Conservation (phyloP, 2,329 filamentous ascomycete genomes). For the Pseudogymnoascus sp. region DNA sequence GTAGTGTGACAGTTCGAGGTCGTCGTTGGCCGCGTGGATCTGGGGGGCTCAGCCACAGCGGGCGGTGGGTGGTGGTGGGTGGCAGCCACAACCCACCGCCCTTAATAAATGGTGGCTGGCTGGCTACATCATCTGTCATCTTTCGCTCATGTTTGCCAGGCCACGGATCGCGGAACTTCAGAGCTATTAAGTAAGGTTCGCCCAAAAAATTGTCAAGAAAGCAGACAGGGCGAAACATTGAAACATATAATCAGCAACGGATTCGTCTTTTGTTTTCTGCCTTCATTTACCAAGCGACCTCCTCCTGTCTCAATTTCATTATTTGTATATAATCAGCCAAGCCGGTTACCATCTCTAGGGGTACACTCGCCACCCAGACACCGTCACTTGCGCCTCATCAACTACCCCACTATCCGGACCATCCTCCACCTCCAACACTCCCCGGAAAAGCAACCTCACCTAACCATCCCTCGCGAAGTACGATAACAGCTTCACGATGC, state of each 20-base stretch:
- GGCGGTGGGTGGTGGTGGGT: background rate
- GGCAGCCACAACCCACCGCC: background rate
- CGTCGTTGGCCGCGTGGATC: constrained; percentile 5
- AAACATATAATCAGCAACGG: background rate
- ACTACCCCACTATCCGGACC: constrained; percentile 4
- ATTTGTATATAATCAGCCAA: constrained; percentile 4
- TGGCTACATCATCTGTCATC: constrained; percentile 8
- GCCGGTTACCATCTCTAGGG: constrained; percentile 3
- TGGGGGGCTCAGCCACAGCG: background rate
- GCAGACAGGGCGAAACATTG: background rate
- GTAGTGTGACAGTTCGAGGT: constrained; percentile 4
- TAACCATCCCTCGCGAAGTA: constrained; percentile 5
- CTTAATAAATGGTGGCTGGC: constrained; percentile 4
- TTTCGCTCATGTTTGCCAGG: background rate
- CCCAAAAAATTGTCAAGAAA: background rate
- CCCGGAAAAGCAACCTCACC: constrained; percentile 1
- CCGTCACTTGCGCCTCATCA: constrained; percentile 6
- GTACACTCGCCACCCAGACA: constrained; percentile 5
- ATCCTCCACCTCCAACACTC: background rate
- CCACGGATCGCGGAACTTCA: background rate
- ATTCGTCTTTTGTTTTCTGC: background rate
- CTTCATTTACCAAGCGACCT: background rate
- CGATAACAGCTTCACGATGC: constrained; percentile 5
- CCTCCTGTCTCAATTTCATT: background rate
- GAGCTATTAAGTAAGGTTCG: background rate